Percentiles rank a stretch among this genome's conserved stretches.
Evolutionary conservation across 2,329 filamentous ascomycete genomes (phyloP).

Genomic region (Pseudodiploospora longispora): DNA sequence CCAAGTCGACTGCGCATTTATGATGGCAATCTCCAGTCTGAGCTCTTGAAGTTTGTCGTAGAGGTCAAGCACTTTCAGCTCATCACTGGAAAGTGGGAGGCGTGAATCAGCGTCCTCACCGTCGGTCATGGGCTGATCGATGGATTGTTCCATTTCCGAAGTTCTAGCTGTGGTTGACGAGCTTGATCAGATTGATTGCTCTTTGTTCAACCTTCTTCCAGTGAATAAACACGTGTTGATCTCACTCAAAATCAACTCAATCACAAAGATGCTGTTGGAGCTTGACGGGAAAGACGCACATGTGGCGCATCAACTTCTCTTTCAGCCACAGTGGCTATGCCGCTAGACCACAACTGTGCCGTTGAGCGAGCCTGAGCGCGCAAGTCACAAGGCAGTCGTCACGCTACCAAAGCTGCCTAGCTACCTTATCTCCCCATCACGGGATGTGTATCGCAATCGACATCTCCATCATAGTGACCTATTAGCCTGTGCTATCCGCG

Average conservation of each 20-base stretch:
- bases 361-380: slow-evolving; percentile 7
- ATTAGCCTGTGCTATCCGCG: too few relatives aligned
- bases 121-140: slow-evolving; percentile 19
- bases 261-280: not conserved
- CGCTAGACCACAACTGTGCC: too few relatives aligned
- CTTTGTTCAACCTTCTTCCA: too few relatives aligned
- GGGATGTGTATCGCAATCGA: too few relatives aligned
- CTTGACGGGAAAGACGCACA: too few relatives aligned
- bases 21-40: slow-evolving; percentile 61
- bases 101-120: slow-evolving; percentile 25
- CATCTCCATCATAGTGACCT: too few relatives aligned
- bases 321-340: not conserved
- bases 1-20: slow-evolving; percentile 41
- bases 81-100: slow-evolving; percentile 55
- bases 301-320: too few relatives aligned
- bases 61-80: slow-evolving; percentile 58
- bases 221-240: not conserved
- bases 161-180: too few relatives aligned
- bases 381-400: slow-evolving; percentile 24
- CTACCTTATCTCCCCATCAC: too few relatives aligned
- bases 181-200: too few relatives aligned
- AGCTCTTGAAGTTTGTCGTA: slow-evolving; percentile 66
- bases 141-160: too few relatives aligned
- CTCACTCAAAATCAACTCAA: not conserved
- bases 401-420: slow-evolving; percentile 15